A percentile compares a stretch with the other conserved stretches of the same genome.
phyloP scores from a whole-genome alignment of 2,329 filamentous ascomycete species.

The Aspergillus novofumigatus region DNA sequence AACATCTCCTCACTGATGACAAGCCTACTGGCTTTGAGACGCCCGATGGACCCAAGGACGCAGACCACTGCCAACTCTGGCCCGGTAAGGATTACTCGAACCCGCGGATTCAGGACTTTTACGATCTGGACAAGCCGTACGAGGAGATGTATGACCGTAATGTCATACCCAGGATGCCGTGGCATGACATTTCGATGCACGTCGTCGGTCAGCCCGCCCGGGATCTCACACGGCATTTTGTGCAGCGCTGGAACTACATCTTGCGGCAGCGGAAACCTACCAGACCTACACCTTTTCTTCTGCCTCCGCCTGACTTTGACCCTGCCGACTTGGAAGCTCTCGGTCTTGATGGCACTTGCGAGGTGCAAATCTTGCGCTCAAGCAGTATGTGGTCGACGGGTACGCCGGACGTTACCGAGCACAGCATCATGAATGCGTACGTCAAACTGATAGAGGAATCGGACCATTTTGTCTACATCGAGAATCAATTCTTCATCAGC shows the following conservation, averaged over 20 bases:
- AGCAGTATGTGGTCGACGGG: slow-evolving; percentile 89
- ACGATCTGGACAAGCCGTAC: slow-evolving; percentile 85
- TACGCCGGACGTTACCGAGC: slow-evolving; percentile 74
- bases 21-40: slow-evolving; percentile 92
- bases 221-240: slow-evolving; percentile 91
- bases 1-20: slow-evolving; percentile 86
- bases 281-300: slow-evolving; percentile 83
- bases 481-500: slow-evolving; percentile 98
- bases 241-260: slow-evolving; percentile 97
- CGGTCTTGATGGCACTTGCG: slow-evolving; percentile 88
- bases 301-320: slow-evolving; percentile 90
- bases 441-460: slow-evolving; percentile 91
- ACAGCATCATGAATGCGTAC: slow-evolving; percentile 95
- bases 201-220: slow-evolving; percentile 92
- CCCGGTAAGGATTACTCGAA: slow-evolving; percentile 99
- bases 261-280: slow-evolving; percentile 89
- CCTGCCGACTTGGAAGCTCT: slow-evolving; percentile 79
- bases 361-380: slow-evolving; percentile 91
- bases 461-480: slow-evolving; percentile 96
- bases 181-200: slow-evolving; percentile 98
- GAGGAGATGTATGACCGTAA: slow-evolving; percentile 98
- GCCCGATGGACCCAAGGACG: slow-evolving; percentile 69
- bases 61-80: slow-evolving; percentile 92
- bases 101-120: slow-evolving; percentile 91
- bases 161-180: slow-evolving; percentile 89